Evolutionary conservation across 805 yeast genomes (phyloP).

Genomic region (Kazachstania africana): DNA sequence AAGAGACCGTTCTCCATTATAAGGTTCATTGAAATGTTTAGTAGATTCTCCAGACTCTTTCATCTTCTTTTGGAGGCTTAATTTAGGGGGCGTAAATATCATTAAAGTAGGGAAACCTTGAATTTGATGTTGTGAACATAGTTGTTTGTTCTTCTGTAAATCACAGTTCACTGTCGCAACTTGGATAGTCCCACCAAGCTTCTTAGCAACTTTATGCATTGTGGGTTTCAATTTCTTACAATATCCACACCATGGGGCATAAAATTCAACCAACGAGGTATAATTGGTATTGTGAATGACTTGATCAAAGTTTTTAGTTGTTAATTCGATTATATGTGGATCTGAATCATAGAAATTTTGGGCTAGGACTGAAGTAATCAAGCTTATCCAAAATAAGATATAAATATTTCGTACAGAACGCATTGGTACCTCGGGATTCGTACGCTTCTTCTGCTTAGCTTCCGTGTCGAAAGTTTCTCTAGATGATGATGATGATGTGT

Average conservation of each 20-base stretch:
- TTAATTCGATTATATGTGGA: conserved; percentile 42
- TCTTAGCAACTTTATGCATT: conserved; percentile 51
- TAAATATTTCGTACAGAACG: too few relatives aligned
- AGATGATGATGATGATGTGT: too few relatives aligned
- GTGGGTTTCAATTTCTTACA: conserved; percentile 63
- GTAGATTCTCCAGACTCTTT: conserved; percentile 2
- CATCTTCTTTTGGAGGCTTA: conserved; percentile 18
- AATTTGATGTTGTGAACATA: conserved; percentile 57
- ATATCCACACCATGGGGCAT: conserved; percentile 98
- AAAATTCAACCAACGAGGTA: conserved; percentile 76
- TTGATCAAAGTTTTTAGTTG: conserved; percentile 47
- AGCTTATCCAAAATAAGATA: too few relatives aligned
- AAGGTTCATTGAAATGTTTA: conserved; percentile 42
- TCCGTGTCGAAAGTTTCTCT: too few relatives aligned
- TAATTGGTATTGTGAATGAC: conserved; percentile 61
- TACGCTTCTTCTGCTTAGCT: too few relatives aligned
- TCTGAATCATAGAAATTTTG: conserved; percentile 23
- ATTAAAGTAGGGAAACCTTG: conserved; percentile 77
- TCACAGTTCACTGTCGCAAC: conserved; percentile 87
- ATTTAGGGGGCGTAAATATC: conserved; percentile 75
- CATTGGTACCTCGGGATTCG: too few relatives aligned
- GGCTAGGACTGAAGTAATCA: conserved; percentile 3
- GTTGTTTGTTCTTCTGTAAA: conserved; percentile 44
- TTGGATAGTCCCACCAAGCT: conserved; percentile 42
- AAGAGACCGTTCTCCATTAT: conserved; percentile 49